phyloP scores from a whole-genome alignment of 805 yeast genomes.

The Saccharomycopsis schoenii region DNA sequence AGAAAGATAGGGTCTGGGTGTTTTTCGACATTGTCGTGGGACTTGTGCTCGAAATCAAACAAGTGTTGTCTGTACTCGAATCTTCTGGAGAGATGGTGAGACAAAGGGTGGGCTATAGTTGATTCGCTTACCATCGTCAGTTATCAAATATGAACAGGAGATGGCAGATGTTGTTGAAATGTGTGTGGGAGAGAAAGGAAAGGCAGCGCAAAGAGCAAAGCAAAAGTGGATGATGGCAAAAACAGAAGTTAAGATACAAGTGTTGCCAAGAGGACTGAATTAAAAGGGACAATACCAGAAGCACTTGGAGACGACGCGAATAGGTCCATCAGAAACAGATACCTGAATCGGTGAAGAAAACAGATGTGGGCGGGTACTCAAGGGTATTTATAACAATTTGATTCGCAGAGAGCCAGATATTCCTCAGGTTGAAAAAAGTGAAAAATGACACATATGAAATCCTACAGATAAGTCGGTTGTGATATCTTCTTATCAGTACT shows the following conservation, averaged over 20 bases:
- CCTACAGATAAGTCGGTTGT: background rate
- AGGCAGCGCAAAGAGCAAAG: background rate
- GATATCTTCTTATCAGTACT: background rate
- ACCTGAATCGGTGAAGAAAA: background rate
- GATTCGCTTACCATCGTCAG: background rate
- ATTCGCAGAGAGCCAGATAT: background rate
- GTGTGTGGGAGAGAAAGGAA: no score
- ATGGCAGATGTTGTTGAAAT: no score
- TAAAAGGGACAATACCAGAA: no score
- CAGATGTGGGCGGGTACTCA: background rate
- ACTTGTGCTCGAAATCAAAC: conserved; percentile 9
- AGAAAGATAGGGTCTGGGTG: conserved; percentile 31
- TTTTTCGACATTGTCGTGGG: background rate
- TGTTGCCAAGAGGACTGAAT: no score
- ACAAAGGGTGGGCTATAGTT: background rate
- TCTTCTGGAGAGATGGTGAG: conserved; percentile 10
- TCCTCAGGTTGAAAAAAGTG: background rate
- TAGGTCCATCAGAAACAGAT: background rate
- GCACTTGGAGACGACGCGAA: no score
- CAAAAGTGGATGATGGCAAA: background rate
- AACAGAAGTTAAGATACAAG: background rate
- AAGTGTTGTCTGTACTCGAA: conserved; percentile 11
- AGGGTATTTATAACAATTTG: background rate
- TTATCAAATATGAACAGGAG: background rate
- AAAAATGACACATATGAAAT: background rate